Conservation (phyloP, 2,329 filamentous ascomycete genomes). For the Trichoderma brevicompactum region DNA sequence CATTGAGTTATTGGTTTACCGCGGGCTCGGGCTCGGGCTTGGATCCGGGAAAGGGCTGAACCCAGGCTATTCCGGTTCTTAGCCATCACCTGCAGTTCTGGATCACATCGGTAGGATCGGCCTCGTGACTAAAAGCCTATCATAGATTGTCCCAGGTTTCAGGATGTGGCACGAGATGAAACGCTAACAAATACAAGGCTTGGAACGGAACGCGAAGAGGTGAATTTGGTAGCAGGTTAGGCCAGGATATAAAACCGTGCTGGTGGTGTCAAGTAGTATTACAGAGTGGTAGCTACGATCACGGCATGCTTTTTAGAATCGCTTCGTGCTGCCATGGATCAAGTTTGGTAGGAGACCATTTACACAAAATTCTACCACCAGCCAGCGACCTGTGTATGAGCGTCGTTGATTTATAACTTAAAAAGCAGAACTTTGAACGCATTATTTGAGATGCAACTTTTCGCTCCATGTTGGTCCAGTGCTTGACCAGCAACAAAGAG, state of each 20-base stretch:
- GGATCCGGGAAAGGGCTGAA: not conserved
- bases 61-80: not conserved
- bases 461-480: not conserved
- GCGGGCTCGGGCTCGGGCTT: not conserved
- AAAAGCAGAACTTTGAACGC: too few relatives aligned
- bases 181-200: not conserved
- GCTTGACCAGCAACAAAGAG: not conserved
- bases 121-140: conserved; percentile 1
- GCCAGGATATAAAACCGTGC: too few relatives aligned
- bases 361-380: too few relatives aligned
- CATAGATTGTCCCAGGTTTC: not conserved
- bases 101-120: not conserved
- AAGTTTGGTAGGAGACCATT: too few relatives aligned
- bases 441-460: not conserved
- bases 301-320: too few relatives aligned
- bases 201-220: not conserved
- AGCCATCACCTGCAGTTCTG: conserved; percentile 7
- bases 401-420: too few relatives aligned
- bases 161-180: not conserved
- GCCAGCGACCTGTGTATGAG: too few relatives aligned
- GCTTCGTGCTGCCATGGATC: too few relatives aligned
- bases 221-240: too few relatives aligned
- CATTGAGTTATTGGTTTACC: not conserved
- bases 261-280: too few relatives aligned
- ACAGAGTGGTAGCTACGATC: too few relatives aligned